Base-by-base conservation (phyloP, 2,329 filamentous ascomycete genomes). In the Calonectria pseudoturangicola region DNA sequence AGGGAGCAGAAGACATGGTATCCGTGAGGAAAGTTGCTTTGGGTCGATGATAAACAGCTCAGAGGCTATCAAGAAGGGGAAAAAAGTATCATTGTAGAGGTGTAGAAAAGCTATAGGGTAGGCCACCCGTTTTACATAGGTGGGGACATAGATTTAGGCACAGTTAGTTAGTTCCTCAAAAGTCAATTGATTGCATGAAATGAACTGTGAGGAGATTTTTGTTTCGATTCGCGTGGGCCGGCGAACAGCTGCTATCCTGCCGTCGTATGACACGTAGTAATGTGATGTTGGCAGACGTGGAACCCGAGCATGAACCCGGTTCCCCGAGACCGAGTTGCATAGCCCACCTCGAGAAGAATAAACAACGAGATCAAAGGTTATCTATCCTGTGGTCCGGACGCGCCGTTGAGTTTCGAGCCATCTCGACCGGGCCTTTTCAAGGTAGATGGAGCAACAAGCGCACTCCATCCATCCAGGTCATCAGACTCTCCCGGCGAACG, bases 21-120 rank as follows among this genome's bases (percentile, higher is more conserved):
- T 76, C 86, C 70, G 90, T 91, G 45, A 86, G 86, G 77, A 83
- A 86, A 68, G 81, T 92, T 66, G 88, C 90, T 75, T 83, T 92
- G 72, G 90, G 90, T 21, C 84, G 86, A 76, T 78, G 85, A 45
- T 80, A 71, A 64, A 25, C 27, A 7, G 25, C n/a, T 56, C 30
- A 13, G 21, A 21, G 39, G 25, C 4, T 60, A 27, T 41, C 39
- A 25, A 36, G 33, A 39, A 16, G 33, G n/a, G 39, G 25, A 45
- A 47, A 47, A 21, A n/a, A 47, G 41, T 48, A 67, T 63, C 28
- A 12, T 21, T 41, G 10, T 16, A 36, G 43, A 2, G 30, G 2
- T 13, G 10, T 25, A 8, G 12, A 28, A 63, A 2, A 30, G 2
- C 58, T 69, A 56, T 15, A 69, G 66, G 66, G 66, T 71, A 60